A percentile compares a stretch with the other conserved stretches of the same genome.
Evolutionary conservation across 1,139 yeast genomes (phyloP).

Genomic region (Candida tunisiensis): DNA sequence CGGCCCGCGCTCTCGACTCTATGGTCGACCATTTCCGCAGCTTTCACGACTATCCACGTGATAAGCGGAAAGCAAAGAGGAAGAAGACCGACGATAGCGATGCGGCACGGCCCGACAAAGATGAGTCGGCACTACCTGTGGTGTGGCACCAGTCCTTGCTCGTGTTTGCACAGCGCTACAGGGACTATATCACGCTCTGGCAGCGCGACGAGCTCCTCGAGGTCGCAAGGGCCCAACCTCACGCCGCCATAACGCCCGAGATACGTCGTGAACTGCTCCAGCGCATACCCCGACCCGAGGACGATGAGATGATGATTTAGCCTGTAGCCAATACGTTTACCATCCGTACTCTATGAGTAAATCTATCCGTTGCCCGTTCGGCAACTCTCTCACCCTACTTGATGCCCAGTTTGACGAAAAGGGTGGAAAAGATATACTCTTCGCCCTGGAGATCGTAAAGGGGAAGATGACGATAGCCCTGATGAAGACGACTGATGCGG

Average conservation of each 20-base stretch:
- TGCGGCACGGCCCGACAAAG: too few species aligned
- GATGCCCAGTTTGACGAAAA: slow-evolving; percentile 35
- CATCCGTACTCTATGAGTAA: too few species aligned
- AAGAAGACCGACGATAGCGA: too few species aligned
- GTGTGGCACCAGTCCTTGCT: slow-evolving; percentile 96
- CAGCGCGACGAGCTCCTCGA: slow-evolving; percentile 89
- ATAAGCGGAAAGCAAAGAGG: too few species aligned
- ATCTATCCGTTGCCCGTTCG: too few species aligned
- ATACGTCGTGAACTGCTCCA: slow-evolving; percentile 85
- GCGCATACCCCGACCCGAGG: slow-evolving; percentile 36
- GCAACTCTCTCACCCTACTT: too few species aligned
- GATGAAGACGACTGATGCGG: slow-evolving; percentile 38
- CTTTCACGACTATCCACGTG: slow-evolving; percentile 35
- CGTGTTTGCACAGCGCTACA: slow-evolving; percentile 88
- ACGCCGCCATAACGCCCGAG: slow-evolving; percentile 81
- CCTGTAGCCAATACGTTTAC: not conserved
- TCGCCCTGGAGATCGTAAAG: slow-evolving; percentile 67
- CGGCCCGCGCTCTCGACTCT: slow-evolving; percentile 91
- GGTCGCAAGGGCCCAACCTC: slow-evolving; percentile 80
- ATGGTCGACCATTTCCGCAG: slow-evolving; percentile 91
- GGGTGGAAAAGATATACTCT: slow-evolving; percentile 59
- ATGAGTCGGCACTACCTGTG: slow-evolving; percentile 62
- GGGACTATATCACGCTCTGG: slow-evolving; percentile 93
- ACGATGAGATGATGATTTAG: slow-evolving; percentile 1
- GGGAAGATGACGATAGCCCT: slow-evolving; percentile 72